A percentile compares a stretch with the other conserved stretches of the same genome.
Evolutionary conservation across 148 eudicot species (phyloP).

Genomic region (Rhododendron ovatum): DNA sequence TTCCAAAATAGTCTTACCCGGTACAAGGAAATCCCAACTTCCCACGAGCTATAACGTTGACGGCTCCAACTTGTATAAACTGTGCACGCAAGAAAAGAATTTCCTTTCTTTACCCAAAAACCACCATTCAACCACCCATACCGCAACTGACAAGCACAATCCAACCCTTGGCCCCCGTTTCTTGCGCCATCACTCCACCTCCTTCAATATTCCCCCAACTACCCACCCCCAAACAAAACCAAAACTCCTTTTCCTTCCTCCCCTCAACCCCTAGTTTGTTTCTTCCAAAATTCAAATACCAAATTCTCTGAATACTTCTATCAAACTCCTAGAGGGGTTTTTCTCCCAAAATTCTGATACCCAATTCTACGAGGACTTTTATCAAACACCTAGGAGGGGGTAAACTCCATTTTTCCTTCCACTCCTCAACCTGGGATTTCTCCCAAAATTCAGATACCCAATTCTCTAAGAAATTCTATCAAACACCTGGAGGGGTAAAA

Average conservation of each 20-base stretch:
- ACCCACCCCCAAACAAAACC: neutral
- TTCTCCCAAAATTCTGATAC: neutral
- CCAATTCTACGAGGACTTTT: neutral
- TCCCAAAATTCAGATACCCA: neutral
- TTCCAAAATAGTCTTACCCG: neutral
- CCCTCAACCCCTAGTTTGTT: neutral
- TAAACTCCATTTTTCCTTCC: neutral
- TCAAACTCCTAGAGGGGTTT: neutral
- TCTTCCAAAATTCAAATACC: neutral
- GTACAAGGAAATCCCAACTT: neutral
- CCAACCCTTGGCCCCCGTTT: neutral
- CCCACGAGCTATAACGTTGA: neutral
- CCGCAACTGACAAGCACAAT: neutral
- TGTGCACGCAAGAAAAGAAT: neutral
- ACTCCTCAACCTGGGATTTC: neutral
- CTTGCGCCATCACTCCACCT: neutral
- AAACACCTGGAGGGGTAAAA: neutral
- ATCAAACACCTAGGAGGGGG: neutral
- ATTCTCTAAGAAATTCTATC: neutral
- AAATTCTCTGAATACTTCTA: neutral
- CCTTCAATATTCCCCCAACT: neutral
- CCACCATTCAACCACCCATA: neutral
- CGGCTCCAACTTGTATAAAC: neutral
- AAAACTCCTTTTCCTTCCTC: neutral
- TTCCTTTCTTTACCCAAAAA: neutral